These are phyloP conservation scores for Calonectria honghensis DNA, from an alignment of 2,329 filamentous ascomycete genomes.

Conservation along the genomic window DNA sequence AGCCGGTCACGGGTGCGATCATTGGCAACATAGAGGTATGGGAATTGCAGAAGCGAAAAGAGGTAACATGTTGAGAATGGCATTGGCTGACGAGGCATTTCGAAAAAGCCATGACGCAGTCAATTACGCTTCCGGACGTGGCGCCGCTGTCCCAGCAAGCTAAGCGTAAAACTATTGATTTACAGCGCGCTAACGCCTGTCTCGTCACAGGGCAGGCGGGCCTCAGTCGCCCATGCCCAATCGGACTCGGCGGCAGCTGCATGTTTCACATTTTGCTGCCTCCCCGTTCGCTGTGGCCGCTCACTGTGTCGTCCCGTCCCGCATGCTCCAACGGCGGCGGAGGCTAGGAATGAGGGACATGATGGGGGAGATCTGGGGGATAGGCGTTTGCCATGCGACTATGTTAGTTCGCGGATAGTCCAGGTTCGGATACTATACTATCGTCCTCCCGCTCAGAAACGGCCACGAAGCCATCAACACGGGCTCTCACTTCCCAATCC, in stretches of 20 bases:
- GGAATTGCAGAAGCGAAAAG: not conserved
- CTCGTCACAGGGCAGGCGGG: constrained; percentile 16
- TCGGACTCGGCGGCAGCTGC: not conserved
- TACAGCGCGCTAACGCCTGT: constrained; percentile 5
- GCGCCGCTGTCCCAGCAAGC: not conserved
- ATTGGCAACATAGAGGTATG: not conserved
- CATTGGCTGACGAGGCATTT: not conserved
- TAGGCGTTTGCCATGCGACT: not conserved
- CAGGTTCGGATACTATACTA: not conserved
- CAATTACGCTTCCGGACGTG: constrained; percentile 2
- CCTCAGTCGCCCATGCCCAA: not conserved
- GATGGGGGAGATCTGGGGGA: constrained; percentile 2
- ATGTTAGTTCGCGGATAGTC: not conserved
- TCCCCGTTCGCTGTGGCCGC: not conserved
- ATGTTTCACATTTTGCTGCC: not conserved
- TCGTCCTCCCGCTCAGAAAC: not conserved
- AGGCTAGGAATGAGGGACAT: not conserved
- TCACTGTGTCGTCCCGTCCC: constrained; percentile 19
- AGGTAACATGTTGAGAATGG: not conserved
- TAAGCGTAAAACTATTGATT: constrained; percentile 2
- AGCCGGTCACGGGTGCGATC: not conserved
- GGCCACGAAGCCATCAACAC: too few relatives aligned
- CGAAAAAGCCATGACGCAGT: not conserved
- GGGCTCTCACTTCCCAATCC: not conserved
- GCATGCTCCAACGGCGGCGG: not conserved